Evolutionary conservation across 495 filamentous ascomycete genomes (phyloP).

Genomic region (Hyphodiscus hymeniophilus): DNA sequence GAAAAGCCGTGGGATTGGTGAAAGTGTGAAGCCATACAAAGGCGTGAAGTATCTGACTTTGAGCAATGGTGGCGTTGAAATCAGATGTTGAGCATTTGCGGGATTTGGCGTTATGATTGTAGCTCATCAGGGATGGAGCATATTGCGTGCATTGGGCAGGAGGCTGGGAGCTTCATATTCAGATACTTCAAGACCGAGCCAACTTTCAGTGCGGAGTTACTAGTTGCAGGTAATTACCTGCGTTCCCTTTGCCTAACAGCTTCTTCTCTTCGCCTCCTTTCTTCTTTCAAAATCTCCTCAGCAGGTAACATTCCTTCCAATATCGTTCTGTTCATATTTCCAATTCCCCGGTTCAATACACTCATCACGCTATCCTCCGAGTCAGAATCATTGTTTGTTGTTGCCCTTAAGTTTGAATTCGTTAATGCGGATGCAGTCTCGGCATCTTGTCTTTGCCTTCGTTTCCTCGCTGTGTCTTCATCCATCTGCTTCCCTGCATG

Average conservation of each 20-base stretch:
- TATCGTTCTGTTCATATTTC: background rate
- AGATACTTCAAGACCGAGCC: too few species aligned
- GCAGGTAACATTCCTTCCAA: background rate
- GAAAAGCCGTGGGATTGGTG: conserved; percentile 77
- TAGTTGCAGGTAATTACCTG: too few species aligned
- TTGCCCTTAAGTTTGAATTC: too few species aligned
- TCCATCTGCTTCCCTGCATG: background rate
- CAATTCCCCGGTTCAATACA: too few species aligned
- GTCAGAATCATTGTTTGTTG: too few species aligned
- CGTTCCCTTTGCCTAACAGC: too few species aligned
- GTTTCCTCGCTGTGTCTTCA: background rate
- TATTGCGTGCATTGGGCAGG: background rate
- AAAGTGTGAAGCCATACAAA: conserved; percentile 90
- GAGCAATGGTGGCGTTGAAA: conserved; percentile 78
- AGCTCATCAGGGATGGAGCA: too few species aligned
- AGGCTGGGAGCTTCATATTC: background rate
- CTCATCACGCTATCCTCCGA: too few species aligned
- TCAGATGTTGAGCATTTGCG: conserved; percentile 25
- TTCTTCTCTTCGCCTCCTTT: background rate
- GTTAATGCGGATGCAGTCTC: too few species aligned
- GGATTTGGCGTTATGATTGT: background rate
- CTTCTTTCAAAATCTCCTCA: background rate
- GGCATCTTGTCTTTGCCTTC: background rate
- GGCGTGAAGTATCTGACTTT: conserved; percentile 96
- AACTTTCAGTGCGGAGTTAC: too few species aligned